Conservation (phyloP, 2,329 filamentous ascomycete species). For the Pseudogymnoascus sp. region DNA sequence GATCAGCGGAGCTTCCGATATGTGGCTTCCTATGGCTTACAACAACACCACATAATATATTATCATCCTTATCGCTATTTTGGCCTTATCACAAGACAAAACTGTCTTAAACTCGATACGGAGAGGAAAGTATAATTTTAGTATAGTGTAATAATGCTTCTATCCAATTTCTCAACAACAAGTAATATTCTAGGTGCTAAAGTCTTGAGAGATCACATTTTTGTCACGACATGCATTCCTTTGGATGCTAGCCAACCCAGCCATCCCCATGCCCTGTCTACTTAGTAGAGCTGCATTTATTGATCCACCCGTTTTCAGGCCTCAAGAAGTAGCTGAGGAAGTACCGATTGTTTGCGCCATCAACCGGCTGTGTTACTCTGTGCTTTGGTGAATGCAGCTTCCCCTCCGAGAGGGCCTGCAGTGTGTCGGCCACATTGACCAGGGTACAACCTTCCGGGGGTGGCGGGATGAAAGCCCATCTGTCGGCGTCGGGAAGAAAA, state of each 20-base stretch:
- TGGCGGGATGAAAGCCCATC: constrained; percentile 18
- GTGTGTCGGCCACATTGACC: constrained; percentile 26
- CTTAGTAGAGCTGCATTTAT: constrained; percentile 17
- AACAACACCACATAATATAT: neutral
- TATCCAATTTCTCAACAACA: neutral
- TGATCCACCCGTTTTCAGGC: constrained; percentile 21
- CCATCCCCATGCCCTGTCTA: neutral
- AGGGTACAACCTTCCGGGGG: constrained; percentile 21
- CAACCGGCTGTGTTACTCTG: constrained; percentile 24
- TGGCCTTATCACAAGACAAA: neutral
- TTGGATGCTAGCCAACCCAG: neutral
- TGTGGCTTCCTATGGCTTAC: neutral
- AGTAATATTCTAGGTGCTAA: neutral
- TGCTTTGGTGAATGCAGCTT: constrained; percentile 25
- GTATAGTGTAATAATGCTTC: neutral
- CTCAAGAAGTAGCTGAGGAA: constrained; percentile 28
- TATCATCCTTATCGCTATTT: constrained; percentile 4
- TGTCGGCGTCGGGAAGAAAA: constrained; percentile 2
- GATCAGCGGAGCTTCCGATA: constrained; percentile 3
- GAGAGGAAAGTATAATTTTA: neutral
- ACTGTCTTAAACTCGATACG: neutral
- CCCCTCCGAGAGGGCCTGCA: constrained; percentile 23
- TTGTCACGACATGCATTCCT: neutral
- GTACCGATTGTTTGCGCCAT: constrained; percentile 24
- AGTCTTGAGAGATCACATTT: neutral